A percentile compares a stretch with the other conserved stretches of the same genome.
phyloP scores from a whole-genome alignment of 2,329 filamentous ascomycete species.

The Fusarium drepaniforme region DNA sequence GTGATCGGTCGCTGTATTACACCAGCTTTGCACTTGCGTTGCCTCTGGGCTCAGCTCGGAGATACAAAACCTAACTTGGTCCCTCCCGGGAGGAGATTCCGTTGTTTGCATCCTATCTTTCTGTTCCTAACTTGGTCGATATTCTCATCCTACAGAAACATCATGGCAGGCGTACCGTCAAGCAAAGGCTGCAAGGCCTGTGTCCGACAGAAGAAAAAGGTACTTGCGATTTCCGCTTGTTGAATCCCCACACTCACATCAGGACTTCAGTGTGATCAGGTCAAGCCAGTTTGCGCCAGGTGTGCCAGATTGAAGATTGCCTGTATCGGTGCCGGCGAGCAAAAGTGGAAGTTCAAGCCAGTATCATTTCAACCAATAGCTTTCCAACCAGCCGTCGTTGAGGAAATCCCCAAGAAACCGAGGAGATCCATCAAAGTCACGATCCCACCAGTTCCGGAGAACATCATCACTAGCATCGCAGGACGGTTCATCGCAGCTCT shows the following conservation, averaged over 20 bases:
- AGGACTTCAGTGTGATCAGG: constrained; percentile 58
- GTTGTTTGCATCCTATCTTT: background rate
- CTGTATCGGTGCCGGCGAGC: constrained; percentile 60
- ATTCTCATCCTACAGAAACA: background rate
- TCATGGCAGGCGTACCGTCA: constrained; percentile 64
- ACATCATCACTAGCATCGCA: constrained; percentile 27
- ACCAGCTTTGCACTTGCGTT: background rate
- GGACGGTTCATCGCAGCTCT: constrained; percentile 47
- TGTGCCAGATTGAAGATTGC: constrained; percentile 57
- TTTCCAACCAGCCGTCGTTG: background rate
- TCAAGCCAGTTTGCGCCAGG: constrained; percentile 56
- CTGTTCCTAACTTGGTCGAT: background rate
- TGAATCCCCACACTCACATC: background rate
- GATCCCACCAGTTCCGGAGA: background rate
- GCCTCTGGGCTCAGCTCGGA: background rate
- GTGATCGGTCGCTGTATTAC: background rate
- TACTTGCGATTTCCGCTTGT: constrained; percentile 28
- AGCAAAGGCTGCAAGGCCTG: constrained; percentile 63
- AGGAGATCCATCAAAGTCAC: background rate
- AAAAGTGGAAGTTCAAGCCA: constrained; percentile 61
- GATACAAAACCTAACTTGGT: background rate
- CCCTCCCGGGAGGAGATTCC: background rate
- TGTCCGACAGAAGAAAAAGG: constrained; percentile 66
- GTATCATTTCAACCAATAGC: constrained; percentile 39
- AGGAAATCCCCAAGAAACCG: background rate